Conservation (phyloP, 2,329 filamentous ascomycete genomes). For the Trichophyton benhamiae region DNA sequence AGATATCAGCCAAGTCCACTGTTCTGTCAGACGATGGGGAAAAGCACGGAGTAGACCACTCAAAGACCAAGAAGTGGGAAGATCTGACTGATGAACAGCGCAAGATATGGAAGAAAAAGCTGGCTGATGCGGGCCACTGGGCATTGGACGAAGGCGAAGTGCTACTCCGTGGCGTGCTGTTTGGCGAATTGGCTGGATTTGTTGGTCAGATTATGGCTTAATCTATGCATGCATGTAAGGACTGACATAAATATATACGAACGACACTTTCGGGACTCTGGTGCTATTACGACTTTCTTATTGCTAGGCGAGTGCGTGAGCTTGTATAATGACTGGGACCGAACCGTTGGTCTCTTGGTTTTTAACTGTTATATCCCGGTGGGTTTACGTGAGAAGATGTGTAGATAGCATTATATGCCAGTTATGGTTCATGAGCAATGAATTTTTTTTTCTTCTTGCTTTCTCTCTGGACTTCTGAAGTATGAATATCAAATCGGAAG, state of each 20-base stretch:
- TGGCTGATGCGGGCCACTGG: constrained; percentile 64
- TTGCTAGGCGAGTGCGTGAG: not conserved
- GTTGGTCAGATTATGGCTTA: constrained; percentile 5
- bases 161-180: constrained; percentile 65
- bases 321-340: not conserved
- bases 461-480: not conserved
- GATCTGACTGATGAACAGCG: constrained; percentile 53
- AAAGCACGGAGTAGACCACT: not conserved
- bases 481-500: no score
- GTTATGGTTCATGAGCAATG: constrained; percentile 1
- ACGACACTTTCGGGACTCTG: not conserved
- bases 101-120: constrained; percentile 54
- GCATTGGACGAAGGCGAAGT: constrained; percentile 58
- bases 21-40: not conserved
- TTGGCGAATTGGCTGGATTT: constrained; percentile 52
- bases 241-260: not conserved
- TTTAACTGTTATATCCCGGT: not conserved
- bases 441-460: not conserved
- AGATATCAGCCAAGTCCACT: not conserved
- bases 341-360: not conserved
- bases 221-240: not conserved
- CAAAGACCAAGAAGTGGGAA: constrained; percentile 47
- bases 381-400: not conserved
- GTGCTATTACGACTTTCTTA: not conserved
- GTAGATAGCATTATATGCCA: not conserved